Evolutionary conservation across 805 yeast species (phyloP).

Genomic region (Schizosaccharomyces japonicus): DNA sequence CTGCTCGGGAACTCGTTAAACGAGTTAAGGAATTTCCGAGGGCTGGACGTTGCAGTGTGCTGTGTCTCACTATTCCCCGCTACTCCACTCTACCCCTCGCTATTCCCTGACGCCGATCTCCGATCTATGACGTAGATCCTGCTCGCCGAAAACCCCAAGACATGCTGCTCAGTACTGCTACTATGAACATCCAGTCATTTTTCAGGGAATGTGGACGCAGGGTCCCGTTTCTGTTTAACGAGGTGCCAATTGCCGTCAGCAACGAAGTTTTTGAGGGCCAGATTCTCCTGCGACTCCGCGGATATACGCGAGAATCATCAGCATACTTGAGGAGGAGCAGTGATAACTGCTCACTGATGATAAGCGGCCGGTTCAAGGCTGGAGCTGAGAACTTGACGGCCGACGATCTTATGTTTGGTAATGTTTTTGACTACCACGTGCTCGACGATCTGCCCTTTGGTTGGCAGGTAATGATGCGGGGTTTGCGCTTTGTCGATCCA

Average conservation of each 20-base stretch:
- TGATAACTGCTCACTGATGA: neutral
- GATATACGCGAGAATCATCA: neutral
- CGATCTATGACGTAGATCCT: too few relatives aligned
- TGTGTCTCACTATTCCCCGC: too few relatives aligned
- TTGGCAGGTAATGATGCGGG: neutral
- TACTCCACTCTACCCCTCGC: too few relatives aligned
- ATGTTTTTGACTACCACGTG: slow-evolving; percentile 39
- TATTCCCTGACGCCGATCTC: too few relatives aligned
- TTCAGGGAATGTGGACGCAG: too few relatives aligned
- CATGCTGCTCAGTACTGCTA: too few relatives aligned
- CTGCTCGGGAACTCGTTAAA: too few relatives aligned
- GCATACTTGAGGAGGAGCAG: neutral
- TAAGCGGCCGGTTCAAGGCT: neutral
- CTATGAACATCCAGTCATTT: too few relatives aligned
- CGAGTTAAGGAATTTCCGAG: too few relatives aligned
- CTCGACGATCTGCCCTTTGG: slow-evolving; percentile 28
- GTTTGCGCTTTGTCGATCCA: slow-evolving; percentile 27
- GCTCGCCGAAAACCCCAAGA: too few relatives aligned
- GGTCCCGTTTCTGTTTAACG: neutral
- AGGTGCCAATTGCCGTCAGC: neutral
- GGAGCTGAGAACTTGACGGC: neutral
- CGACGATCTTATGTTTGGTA: slow-evolving; percentile 37
- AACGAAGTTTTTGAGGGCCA: neutral
- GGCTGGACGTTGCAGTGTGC: too few relatives aligned
- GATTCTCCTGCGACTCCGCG: neutral